Conservation (phyloP, 768 basidiomycete species). For the Mycena venus region DNA sequence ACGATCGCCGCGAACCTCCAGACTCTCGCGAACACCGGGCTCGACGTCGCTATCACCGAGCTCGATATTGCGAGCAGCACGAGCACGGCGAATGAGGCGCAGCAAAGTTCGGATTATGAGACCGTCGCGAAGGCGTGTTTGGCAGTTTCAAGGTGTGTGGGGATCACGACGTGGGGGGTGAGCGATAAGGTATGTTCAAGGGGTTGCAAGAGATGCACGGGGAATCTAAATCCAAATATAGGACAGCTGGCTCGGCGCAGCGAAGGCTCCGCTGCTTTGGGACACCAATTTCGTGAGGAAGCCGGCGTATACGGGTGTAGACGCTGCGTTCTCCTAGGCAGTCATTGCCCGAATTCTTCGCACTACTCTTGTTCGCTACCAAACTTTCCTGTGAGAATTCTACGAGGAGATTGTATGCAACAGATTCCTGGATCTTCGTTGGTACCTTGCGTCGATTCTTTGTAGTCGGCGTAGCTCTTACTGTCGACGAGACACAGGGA, state of each 20-base stretch:
- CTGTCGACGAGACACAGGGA: no score
- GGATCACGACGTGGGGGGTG: conserved; percentile 7
- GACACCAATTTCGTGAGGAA: conserved; percentile 6
- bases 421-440: no score
- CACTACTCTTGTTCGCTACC: no score
- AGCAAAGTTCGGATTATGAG: neutral
- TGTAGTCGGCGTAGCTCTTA: no score
- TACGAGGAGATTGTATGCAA: no score
- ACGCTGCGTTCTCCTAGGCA: neutral
- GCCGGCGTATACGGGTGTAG: conserved; percentile 4
- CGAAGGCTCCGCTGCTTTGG: neutral
- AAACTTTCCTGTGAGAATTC: no score
- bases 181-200: neutral
- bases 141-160: neutral
- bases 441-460: no score
- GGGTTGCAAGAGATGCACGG: no score
- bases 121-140: neutral
- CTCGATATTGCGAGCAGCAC: neutral
- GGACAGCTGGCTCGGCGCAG: conserved; percentile 1
- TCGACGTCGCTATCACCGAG: conserved; percentile 10
- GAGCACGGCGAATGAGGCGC: neutral
- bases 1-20: neutral
- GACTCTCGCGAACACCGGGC: conserved; percentile 1
- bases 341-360: no score
- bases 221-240: neutral